Base-by-base conservation (phyloP, 1,284 basidiomycete genomes). In the Boletus smithii region DNA sequence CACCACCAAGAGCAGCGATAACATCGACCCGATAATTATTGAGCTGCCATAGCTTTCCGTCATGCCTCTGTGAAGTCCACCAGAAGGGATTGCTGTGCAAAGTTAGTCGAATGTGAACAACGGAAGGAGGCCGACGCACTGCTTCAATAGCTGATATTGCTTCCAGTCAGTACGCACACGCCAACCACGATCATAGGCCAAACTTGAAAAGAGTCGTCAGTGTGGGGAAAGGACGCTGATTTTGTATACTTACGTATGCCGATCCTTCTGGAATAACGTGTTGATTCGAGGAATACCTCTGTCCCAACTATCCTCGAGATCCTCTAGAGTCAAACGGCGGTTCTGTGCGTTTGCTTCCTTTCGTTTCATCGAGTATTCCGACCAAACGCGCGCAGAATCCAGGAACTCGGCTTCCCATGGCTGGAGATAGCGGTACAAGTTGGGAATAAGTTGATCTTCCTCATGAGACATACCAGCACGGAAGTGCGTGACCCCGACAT, bases 321-420 rank as follows among this genome's bases (percentile, higher is more conserved):
- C 95, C 66, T 98, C 95, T n/a, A 97, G 76, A 1, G 95, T 98
- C 39, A 98, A 75, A 20, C 97, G 85, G 49, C 95, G 87, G 70
- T 99, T 98, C 67, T 97, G 92, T 3, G 95, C 94, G 55, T 94
- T 95, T 17, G 95, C 97, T 67, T 99, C 97, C 70, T 98, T 98
- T 56, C 97, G 79, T 79, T 99, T 99, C 91, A 97, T 91, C 0
- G 97, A 97, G 68, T 99, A 99, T 71, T 99, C 97, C 3, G 91
- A 92, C 97, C 97, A 99, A 23, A 99, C 97, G 55, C 97, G 91
- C 32, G 94, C 94, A 5, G 93, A 97, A 67, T 99, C 97, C 55
- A 97, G 71, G 74, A 99, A 99, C 69, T 99, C 97, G 1, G 95
- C 91, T 67, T 98, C 94, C 97, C 97, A 99, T 23, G 95, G 95